Percentiles rank a stretch among this genome's conserved stretches.
These are phyloP conservation scores for Elongisporangium undulatum DNA, from an alignment of 352 stramenopile species.

Conservation along the genomic window DNA sequence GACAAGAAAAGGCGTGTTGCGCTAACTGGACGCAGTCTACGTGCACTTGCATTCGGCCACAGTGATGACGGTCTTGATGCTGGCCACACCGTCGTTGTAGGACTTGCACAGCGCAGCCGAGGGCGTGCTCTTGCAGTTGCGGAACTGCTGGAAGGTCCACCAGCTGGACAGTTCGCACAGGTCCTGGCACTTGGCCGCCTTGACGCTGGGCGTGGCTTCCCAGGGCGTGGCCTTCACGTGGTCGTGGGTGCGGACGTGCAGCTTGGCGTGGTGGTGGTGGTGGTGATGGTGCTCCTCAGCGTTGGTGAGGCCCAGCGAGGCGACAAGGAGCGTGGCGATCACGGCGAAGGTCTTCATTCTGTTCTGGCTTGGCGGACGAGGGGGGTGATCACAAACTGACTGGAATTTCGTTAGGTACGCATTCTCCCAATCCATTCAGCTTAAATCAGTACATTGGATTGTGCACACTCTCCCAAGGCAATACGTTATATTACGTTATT, in stretches of 20 bases:
- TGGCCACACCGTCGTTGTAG: conserved; percentile 45
- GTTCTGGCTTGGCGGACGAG: not conserved
- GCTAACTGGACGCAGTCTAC: not conserved
- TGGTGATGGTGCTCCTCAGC: not conserved
- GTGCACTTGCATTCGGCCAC: conserved; percentile 53
- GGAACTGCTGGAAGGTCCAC: conserved; percentile 48
- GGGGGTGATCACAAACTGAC: not conserved
- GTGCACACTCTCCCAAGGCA: not conserved
- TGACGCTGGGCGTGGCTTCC: conserved; percentile 40
- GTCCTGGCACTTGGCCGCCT: conserved; percentile 54
- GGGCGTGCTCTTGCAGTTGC: conserved; percentile 55
- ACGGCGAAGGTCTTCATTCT: not conserved
- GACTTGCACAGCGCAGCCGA: conserved; percentile 35
- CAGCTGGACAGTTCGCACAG: conserved; percentile 50
- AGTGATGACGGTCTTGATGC: conserved; percentile 44
- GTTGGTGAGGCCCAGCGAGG: not conserved
- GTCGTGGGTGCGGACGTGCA: not conserved
- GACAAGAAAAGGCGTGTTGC: not conserved
- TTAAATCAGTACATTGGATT: not conserved
- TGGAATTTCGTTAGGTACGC: not conserved
- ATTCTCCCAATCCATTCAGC: not conserved
- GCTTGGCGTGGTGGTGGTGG: not conserved
- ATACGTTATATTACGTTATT: not conserved
- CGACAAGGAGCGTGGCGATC: not conserved
- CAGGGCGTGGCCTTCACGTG: conserved; percentile 61